These are phyloP conservation scores for Alternaria ethzedia DNA, from an alignment of 2,329 filamentous ascomycete species.

Conservation along the genomic window DNA sequence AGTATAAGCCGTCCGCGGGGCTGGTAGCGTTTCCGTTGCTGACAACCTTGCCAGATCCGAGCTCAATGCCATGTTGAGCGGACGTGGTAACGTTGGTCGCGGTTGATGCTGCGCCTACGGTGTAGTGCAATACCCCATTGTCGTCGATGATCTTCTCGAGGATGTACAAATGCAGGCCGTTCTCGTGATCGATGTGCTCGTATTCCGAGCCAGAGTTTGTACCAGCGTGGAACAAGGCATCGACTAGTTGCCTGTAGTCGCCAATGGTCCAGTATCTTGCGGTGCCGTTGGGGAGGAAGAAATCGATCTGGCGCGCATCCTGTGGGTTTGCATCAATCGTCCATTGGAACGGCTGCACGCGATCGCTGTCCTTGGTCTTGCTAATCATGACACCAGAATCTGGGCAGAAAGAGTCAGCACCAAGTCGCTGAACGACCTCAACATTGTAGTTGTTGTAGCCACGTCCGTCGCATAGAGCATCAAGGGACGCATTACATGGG, in stretches of 20 bases:
- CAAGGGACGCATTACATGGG: constrained; percentile 50
- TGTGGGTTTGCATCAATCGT: constrained; percentile 62
- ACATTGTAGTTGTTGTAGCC: constrained; percentile 60
- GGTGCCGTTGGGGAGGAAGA: constrained; percentile 58
- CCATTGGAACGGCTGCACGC: constrained; percentile 59
- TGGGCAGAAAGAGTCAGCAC: constrained; percentile 59
- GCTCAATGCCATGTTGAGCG: constrained; percentile 46
- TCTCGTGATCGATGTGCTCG: constrained; percentile 57
- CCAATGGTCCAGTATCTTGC: constrained; percentile 57
- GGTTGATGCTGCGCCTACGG: constrained; percentile 56
- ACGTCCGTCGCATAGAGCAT: constrained; percentile 60
- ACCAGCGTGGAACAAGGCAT: constrained; percentile 63
- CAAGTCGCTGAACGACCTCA: constrained; percentile 62
- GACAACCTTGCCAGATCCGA: constrained; percentile 35
- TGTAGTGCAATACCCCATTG: constrained; percentile 56
- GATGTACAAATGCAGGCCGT: constrained; percentile 60
- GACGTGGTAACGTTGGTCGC: constrained; percentile 39
- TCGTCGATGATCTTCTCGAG: constrained; percentile 52
- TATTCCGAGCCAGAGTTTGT: constrained; percentile 59
- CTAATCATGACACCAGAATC: constrained; percentile 62
- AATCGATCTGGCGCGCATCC: constrained; percentile 60
- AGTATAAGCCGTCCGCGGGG: constrained; percentile 49
- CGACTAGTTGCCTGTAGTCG: constrained; percentile 61
- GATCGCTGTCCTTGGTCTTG: constrained; percentile 58
- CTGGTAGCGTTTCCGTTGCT: constrained; percentile 18